Evolutionary conservation across 305 asterid genomes (phyloP).

Genomic region (Petunia hybrid): DNA sequence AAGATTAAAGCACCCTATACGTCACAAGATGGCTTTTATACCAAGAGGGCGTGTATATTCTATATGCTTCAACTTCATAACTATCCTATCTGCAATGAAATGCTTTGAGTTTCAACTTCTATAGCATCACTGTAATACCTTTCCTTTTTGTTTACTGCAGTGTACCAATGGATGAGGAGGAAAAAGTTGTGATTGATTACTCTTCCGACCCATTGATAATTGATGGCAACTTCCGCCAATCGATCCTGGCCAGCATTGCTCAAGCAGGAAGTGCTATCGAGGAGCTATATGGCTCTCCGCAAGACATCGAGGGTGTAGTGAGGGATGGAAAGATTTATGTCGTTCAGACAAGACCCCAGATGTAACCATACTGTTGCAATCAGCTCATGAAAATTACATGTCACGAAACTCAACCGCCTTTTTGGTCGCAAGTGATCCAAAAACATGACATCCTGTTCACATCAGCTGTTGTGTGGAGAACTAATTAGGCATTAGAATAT

Average conservation of each 20-base stretch:
- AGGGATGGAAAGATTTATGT: conserved; percentile 89
- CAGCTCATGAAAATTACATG: neutral
- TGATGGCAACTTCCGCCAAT: conserved; percentile 67
- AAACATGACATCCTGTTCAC: neutral
- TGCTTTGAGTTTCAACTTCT: neutral
- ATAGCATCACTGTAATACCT: conserved; percentile 30
- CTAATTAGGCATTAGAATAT: neutral
- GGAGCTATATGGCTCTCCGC: conserved; percentile 88
- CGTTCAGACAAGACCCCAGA: conserved; percentile 98
- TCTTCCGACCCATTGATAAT: conserved; percentile 74
- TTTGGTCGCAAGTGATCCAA: neutral
- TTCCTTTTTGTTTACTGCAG: conserved; percentile 50
- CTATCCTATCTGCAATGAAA: conserved; percentile 21
- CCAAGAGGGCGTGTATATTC: neutral
- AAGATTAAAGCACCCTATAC: conserved; percentile 16
- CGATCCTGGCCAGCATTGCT: conserved; percentile 79
- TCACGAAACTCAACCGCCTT: neutral
- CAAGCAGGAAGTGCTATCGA: conserved; percentile 86
- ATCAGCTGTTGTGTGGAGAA: conserved; percentile 4
- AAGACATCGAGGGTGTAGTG: conserved; percentile 97
- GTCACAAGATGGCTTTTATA: neutral
- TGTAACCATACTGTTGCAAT: conserved; percentile 52
- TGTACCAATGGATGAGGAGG: conserved; percentile 98
- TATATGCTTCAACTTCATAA: conserved; percentile 15
- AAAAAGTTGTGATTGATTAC: conserved; percentile 81